phyloP scores from a whole-genome alignment of 1,139 yeast genomes.

The Petasospora rhodanensis region DNA sequence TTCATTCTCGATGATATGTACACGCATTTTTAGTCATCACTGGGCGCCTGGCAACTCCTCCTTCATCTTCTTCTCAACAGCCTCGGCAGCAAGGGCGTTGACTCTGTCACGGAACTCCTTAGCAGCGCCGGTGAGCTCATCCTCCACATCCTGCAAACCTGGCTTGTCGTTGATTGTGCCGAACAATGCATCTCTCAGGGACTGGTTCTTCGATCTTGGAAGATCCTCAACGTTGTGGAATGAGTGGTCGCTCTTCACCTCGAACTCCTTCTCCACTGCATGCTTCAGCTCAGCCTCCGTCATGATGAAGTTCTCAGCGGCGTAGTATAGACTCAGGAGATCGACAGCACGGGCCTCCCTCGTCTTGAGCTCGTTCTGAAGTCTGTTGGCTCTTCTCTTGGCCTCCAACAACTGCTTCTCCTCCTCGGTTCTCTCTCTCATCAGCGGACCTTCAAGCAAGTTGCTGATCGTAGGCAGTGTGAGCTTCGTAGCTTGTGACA shows the following conservation, averaged over 20 bases:
- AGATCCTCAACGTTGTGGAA: constrained; percentile 1
- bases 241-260: no score
- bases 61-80: not conserved
- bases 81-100: constrained; percentile 6
- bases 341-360: constrained; percentile 47
- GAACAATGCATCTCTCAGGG: constrained; percentile 28
- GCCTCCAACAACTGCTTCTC: constrained; percentile 48
- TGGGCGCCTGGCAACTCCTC: no score
- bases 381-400: constrained; percentile 51
- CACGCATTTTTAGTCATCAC: no score
- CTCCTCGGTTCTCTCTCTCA: constrained; percentile 67
- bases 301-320: constrained; percentile 48
- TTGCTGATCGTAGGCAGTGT: constrained; percentile 80
- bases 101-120: constrained; percentile 24
- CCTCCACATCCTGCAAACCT: constrained; percentile 29
- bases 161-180: constrained; percentile 29
- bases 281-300: constrained; percentile 30
- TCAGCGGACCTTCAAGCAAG: constrained; percentile 61
- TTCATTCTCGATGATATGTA: no score
- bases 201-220: constrained; percentile 18
- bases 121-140: constrained; percentile 29
- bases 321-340: constrained; percentile 68
- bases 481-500: constrained; percentile 51
- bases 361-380: constrained; percentile 37
- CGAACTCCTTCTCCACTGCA: constrained; percentile 31